Base-by-base conservation (phyloP, 352 stramenopile species). In the Globisporangium nagaii region DNA sequence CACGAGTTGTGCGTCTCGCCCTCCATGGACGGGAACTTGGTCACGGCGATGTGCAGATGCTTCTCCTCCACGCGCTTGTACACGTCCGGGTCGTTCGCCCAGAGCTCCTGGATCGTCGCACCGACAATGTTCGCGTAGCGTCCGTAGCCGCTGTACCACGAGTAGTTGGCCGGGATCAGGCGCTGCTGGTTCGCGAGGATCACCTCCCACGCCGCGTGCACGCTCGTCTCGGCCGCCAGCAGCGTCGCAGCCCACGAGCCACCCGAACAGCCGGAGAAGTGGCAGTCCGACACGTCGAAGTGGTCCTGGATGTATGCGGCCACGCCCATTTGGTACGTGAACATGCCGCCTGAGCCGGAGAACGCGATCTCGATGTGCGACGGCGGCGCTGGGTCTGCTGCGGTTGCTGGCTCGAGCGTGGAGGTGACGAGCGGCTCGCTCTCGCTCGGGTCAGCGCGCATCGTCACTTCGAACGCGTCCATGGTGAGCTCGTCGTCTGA, bases 291-390 rank as follows among this genome's bases (percentile, higher is more conserved):
- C n/a, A 79, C 44, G 50, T 75, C 62, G 47, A 79, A 75, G 54
- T 83, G 65, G 35, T 88, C 78, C 46, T 88, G 78, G 9, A 88
- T 60, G 61, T 81, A 88, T 31, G 78, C 77, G 0, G 77, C 77
- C 45, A 86, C 59, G 27, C 77, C 77, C 77, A 88, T 88, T 62
- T 88, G 78, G 54, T 86, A 88, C 9, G 85, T 73, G 49, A 88
- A 88, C 59, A 76, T 67, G 28, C 75, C 77, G 2, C 62, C 77
- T n/a, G 75, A 88, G 10, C 75, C 71, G 30, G 77, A 85, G 61
- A 88, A 88, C 8, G 73, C 73, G 47, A 86, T 74, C 61, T 88
- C 77, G 37, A 88, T 66, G 1, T 72, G 72, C 30, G 54, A 45
- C 10, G 37, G 43, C 43, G 40, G 8, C 42, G 24, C 28, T 37